Conservation (phyloP, 352 stramenopile species). For the Pythium monospermum region DNA sequence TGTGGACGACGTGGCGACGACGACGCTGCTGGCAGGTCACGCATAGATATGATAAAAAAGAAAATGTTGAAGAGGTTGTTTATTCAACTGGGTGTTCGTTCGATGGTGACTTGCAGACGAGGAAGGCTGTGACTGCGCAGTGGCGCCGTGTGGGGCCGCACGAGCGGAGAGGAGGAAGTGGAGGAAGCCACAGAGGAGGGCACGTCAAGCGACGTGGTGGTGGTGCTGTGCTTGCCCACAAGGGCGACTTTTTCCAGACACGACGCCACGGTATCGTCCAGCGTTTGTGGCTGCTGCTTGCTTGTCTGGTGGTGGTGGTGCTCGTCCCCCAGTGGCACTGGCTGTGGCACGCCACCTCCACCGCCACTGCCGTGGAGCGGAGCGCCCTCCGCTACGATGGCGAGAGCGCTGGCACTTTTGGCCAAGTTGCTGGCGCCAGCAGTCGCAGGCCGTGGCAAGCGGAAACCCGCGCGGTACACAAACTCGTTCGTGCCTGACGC, state of each 20-base stretch:
- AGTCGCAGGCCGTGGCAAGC: slow-evolving; percentile 28
- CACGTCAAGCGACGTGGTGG: slow-evolving; percentile 3
- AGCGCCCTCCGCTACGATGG: slow-evolving; percentile 1
- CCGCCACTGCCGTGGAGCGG: slow-evolving; percentile 5
- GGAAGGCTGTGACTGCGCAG: slow-evolving; percentile 46
- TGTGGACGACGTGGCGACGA: too few relatives aligned
- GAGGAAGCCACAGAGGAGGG: slow-evolving; percentile 20
- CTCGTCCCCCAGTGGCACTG: background rate
- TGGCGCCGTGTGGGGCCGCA: slow-evolving; percentile 46
- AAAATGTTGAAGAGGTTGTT: background rate
- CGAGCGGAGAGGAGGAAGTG: slow-evolving; percentile 2
- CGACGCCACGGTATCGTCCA: slow-evolving; percentile 27
- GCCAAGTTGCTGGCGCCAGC: background rate
- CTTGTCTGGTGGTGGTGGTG: background rate
- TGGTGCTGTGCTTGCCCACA: slow-evolving; percentile 18
- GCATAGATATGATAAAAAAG: too few relatives aligned
- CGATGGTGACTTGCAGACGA: slow-evolving; percentile 21
- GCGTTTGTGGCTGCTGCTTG: background rate
- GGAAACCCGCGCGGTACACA: slow-evolving; percentile 58
- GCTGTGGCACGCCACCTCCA: slow-evolving; percentile 9
- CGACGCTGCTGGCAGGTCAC: too few relatives aligned
- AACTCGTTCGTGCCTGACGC: slow-evolving; percentile 40
- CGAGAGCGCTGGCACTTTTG: slow-evolving; percentile 2
- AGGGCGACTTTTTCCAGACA: slow-evolving; percentile 42
- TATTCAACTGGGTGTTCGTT: slow-evolving; percentile 1